Percentiles rank a stretch among this genome's conserved stretches.
Evolutionary conservation across 1,284 basidiomycete species (phyloP).

Genomic region (Melampsora americana): DNA sequence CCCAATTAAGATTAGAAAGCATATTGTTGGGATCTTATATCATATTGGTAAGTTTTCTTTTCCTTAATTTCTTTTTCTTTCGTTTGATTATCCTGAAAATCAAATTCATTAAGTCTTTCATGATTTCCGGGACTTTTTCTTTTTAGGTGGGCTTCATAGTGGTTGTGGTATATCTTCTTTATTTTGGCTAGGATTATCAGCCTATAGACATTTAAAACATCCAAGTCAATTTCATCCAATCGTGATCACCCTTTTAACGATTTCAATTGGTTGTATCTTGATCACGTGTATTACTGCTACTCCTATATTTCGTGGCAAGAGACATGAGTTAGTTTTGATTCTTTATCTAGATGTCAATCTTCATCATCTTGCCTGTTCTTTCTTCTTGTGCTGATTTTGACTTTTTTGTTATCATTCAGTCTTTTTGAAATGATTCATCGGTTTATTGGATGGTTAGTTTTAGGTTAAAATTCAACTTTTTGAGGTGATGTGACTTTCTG

Average conservation of each 20-base stretch:
- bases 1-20: background rate
- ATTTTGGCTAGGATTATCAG: slow-evolving; percentile 10
- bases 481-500: background rate
- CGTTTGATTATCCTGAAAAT: background rate
- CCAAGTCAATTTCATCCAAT: background rate
- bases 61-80: background rate
- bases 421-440: slow-evolving; percentile 35
- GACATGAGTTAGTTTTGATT: slow-evolving; percentile 22
- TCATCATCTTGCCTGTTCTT: background rate
- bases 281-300: slow-evolving; percentile 17
- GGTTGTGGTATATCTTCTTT: slow-evolving; percentile 30
- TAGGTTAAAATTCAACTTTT: background rate
- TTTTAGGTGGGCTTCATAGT: slow-evolving; percentile 30
- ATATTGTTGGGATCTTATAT: slow-evolving; percentile 2
- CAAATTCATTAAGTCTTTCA: no score
- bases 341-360: no score
- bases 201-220: background rate
- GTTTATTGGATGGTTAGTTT: slow-evolving; percentile 37
- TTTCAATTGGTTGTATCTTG: slow-evolving; percentile 3
- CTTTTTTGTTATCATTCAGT: background rate
- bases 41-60: slow-evolving; percentile 8
- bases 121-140: no score
- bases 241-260: background rate
- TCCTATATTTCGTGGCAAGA: slow-evolving; percentile 11
- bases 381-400: background rate